Evolutionary conservation across 2,329 filamentous ascomycete species (phyloP).

Genomic region (Penicillium glabrum): DNA sequence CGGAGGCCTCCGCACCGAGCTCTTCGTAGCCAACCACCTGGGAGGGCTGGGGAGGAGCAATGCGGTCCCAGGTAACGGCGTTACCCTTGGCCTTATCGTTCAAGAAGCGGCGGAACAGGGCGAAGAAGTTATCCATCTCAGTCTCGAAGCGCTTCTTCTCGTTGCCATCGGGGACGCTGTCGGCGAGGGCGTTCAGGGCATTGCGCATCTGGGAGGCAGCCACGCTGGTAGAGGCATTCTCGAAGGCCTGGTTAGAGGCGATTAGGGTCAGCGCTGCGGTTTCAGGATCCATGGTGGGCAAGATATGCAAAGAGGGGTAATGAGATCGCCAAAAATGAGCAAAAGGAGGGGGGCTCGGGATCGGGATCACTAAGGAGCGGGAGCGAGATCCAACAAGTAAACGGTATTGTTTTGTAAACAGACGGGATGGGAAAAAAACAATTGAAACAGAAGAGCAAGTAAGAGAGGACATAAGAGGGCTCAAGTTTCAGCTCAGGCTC

Average conservation of each 20-base stretch:
- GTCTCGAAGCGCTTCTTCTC: conserved; percentile 87
- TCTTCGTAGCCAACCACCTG: conserved; percentile 96
- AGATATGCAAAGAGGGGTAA: background rate
- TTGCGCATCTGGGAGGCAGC: conserved; percentile 99
- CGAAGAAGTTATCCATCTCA: conserved; percentile 99
- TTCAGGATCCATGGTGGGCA: conserved; percentile 2
- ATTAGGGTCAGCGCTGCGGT: conserved; percentile 6
- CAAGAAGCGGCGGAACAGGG: conserved; percentile 94
- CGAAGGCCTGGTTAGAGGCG: conserved; percentile 71
- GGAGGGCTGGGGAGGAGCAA: conserved; percentile 85
- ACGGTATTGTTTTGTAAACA: background rate
- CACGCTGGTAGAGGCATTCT: conserved; percentile 98
- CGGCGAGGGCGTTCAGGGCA: conserved; percentile 85
- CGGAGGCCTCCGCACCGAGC: conserved; percentile 83
- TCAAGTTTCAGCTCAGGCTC: background rate
- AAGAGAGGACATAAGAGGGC: background rate
- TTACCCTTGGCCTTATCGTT: conserved; percentile 99
- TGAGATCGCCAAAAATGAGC: background rate
- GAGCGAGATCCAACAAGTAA: background rate
- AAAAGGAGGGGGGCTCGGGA: background rate
- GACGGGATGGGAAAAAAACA: background rate
- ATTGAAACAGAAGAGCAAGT: background rate
- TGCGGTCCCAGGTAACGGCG: conserved; percentile 92
- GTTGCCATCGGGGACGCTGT: conserved; percentile 78
- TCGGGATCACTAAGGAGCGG: background rate